phyloP scores from a whole-genome alignment of 805 yeast species.

The Yarrowia sp. region DNA sequence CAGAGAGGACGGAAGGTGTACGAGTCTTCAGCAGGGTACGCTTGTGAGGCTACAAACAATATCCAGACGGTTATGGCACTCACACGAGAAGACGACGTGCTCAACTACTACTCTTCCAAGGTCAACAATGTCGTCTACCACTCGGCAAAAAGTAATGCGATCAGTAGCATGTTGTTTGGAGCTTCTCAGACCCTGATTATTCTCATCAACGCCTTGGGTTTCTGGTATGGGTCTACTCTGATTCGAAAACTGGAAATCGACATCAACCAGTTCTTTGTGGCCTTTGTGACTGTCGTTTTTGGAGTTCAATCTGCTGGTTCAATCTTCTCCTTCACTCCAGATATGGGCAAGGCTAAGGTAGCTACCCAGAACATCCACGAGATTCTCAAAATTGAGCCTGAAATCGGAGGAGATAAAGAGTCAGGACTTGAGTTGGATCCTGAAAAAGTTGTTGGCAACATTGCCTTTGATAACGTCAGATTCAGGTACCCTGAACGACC shows the following conservation, averaged over 20 bases:
- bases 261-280: slow-evolving; percentile 51
- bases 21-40: slow-evolving; percentile 52
- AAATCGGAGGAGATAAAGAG: slow-evolving; percentile 45
- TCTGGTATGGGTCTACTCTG: slow-evolving; percentile 55
- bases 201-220: slow-evolving; percentile 53
- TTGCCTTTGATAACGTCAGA: slow-evolving; percentile 61
- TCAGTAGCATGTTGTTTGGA: slow-evolving; percentile 51
- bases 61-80: slow-evolving; percentile 54
- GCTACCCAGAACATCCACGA: slow-evolving; percentile 50
- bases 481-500: slow-evolving; percentile 73
- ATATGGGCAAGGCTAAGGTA: slow-evolving; percentile 53
- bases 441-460: slow-evolving; percentile 56
- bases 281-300: slow-evolving; percentile 51
- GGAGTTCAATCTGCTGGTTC: slow-evolving; percentile 55
- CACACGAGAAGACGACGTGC: slow-evolving; percentile 54
- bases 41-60: slow-evolving; percentile 52
- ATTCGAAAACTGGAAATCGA: slow-evolving; percentile 47
- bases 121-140: slow-evolving; percentile 47
- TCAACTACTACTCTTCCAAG: slow-evolving; percentile 46
- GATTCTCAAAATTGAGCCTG: slow-evolving; percentile 49
- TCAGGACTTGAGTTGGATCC: slow-evolving; percentile 43
- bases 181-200: slow-evolving; percentile 53
- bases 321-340: slow-evolving; percentile 54
- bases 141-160: slow-evolving; percentile 46
- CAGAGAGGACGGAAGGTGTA: slow-evolving; percentile 52